Evolutionary conservation across 768 basidiomycete species (phyloP).

Genomic region (Strobilomyces dryophilus): DNA sequence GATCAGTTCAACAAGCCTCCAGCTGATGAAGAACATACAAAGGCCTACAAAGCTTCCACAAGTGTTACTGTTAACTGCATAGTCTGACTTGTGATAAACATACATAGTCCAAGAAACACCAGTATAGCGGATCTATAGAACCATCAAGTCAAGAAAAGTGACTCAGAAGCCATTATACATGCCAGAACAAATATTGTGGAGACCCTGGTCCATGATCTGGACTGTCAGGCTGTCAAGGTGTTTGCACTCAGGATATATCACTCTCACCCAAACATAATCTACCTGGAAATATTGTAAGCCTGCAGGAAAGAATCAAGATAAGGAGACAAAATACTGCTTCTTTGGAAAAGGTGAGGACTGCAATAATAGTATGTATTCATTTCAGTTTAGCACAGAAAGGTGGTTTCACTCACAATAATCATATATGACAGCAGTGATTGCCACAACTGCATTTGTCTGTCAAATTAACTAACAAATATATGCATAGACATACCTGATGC

Average conservation of each 20-base stretch:
- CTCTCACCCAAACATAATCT: neutral
- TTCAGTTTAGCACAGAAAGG: too few relatives aligned
- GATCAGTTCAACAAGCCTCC: neutral
- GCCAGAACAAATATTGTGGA: constrained; percentile 10
- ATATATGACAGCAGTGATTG: neutral
- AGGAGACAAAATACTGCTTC: neutral
- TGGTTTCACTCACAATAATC: neutral
- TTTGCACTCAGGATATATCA: neutral
- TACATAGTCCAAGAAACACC: constrained; percentile 4
- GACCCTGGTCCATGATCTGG: constrained; percentile 4
- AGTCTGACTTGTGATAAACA: neutral
- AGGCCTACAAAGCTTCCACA: neutral
- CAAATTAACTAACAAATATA: neutral
- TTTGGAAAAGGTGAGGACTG: neutral
- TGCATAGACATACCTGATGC: neutral
- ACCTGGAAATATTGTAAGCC: neutral
- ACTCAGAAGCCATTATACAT: neutral
- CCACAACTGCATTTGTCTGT: neutral
- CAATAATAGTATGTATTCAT: too few relatives aligned
- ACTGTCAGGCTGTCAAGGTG: neutral
- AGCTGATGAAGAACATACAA: neutral
- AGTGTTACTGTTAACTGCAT: neutral
- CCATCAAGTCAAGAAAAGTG: neutral
- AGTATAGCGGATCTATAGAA: neutral
- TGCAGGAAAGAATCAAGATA: neutral